These are phyloP conservation scores for Smittium culicis DNA, from an alignment of 371 early-diverging fungal species.

Conservation along the genomic window DNA sequence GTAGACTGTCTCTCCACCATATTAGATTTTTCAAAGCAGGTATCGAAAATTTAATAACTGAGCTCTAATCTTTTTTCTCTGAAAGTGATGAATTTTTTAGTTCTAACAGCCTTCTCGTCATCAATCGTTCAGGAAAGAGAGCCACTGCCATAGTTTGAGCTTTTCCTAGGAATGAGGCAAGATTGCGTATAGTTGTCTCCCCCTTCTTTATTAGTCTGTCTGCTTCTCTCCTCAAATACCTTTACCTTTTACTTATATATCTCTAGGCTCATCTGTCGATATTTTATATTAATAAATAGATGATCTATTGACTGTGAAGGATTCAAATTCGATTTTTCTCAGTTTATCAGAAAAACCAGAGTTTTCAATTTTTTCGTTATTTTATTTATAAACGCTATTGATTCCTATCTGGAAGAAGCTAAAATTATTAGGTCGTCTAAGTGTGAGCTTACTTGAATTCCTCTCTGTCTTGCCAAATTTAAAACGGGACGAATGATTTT, in stretches of 20 bases:
- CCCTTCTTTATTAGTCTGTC: not conserved
- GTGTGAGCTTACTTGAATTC: constrained; percentile 27
- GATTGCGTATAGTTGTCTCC: not conserved
- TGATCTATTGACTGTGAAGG: constrained; percentile 28
- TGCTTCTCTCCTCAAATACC: not conserved
- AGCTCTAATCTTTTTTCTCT: not conserved
- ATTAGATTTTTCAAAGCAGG: not conserved
- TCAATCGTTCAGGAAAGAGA: not conserved
- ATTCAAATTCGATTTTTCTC: constrained; percentile 20
- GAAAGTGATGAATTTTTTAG: not conserved
- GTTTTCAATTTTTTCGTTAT: constrained; percentile 20
- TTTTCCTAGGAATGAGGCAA: constrained; percentile 12
- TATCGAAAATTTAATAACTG: not conserved
- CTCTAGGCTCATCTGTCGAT: constrained; percentile 1
- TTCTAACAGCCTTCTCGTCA: not conserved
- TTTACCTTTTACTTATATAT: not conserved
- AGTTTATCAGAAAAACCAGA: no score
- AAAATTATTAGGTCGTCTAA: constrained; percentile 28
- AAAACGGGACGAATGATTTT: constrained; percentile 29
- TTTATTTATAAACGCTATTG: constrained; percentile 12
- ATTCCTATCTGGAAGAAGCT: constrained; percentile 2
- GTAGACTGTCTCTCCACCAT: not conserved
- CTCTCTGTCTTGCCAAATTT: constrained; percentile 21
- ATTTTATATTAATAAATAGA: constrained; percentile 28
- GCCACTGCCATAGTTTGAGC: constrained; percentile 9